Evolutionary conservation across 176 grass and related monocot genomes (phyloP).

Genomic region (Ampelocalamus luodianensis): DNA sequence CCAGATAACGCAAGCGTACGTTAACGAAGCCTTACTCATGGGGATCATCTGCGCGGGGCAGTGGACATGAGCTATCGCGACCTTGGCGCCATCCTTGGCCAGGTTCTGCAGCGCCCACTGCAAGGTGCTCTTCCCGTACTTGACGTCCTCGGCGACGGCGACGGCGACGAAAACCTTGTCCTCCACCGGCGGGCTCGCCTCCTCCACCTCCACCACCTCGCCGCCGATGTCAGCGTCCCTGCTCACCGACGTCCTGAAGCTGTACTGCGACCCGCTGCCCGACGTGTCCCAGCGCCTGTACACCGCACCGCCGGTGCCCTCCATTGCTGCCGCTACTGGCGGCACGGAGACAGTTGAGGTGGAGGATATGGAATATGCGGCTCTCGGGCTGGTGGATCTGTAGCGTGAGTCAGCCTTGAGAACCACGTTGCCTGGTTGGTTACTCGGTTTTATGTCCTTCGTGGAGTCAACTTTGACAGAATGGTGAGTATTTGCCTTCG

Average conservation of each 20-base stretch:
- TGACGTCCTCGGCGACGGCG: slow-evolving; percentile 46
- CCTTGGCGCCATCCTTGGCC: slow-evolving; percentile 38
- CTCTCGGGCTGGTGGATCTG: neutral
- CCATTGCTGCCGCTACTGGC: slow-evolving; percentile 11
- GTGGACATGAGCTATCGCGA: slow-evolving; percentile 66
- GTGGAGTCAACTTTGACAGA: neutral
- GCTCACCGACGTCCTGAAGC: slow-evolving; percentile 50
- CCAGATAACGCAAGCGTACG: neutral
- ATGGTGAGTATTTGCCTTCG: no score
- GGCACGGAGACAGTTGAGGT: no score
- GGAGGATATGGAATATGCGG: neutral
- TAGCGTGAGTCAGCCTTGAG: neutral
- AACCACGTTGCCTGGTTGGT: neutral
- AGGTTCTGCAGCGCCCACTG: slow-evolving; percentile 69
- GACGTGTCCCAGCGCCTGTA: slow-evolving; percentile 36
- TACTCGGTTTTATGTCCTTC: no score
- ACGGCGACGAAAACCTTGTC: slow-evolving; percentile 72
- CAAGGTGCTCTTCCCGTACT: slow-evolving; percentile 54
- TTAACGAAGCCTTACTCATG: slow-evolving; percentile 51
- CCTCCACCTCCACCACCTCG: slow-evolving; percentile 27
- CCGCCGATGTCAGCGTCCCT: slow-evolving; percentile 5
- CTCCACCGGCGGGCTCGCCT: neutral
- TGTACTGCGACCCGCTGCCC: slow-evolving; percentile 42
- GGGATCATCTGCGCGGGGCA: slow-evolving; percentile 50
- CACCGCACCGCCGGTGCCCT: neutral